Evolutionary conservation across 768 basidiomycete genomes (phyloP), one percentile per base, ranked within the genome.

Genomic region (Tylopilus sp.): DNA sequence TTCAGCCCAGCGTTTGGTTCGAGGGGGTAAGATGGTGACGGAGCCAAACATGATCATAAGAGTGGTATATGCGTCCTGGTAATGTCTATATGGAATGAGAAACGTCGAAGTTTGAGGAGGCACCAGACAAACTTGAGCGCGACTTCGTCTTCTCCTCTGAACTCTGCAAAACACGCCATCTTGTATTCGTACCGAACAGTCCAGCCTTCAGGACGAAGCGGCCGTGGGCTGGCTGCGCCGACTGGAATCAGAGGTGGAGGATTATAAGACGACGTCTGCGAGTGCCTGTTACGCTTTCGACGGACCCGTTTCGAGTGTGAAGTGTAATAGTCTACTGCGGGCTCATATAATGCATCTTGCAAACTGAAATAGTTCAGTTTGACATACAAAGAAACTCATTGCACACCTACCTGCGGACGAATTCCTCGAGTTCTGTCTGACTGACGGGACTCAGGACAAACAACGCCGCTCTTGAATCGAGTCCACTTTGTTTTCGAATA

Each of bases 1-100:
- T 80, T 99, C 97, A 15, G 95, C 94, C 95, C 95, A 98, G 26
- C 95, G 79, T 66, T 98, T 99, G 2, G 94, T 98, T 9, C 95
- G 81, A 6, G 94, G 93, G 1, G 90, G 91, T 8, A 97, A 72
- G 44, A 90, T 87, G 5, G 84, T 83, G 2, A 87, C 88, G 7
- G 91, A 92, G 3, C 85, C 83, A 63, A 98, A 95, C 88, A 97
- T 93, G 50, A 87, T 83, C 44, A 84, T 76, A 4, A 98, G 74
- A 45, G 80, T 85, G 31, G 80, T 80, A 72, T 95, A 95, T 12
- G 91, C 92, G 60, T 97, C 94, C 69, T 95, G 93, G 63, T 94
- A 97, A 67, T 98, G 93, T 64, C 93, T 94, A 46, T 11, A 44
- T 7, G 25, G 5, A n/a, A 62, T 51, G 51, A 52, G 42, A 35